These are phyloP conservation scores for Penicillium manginii DNA, from an alignment of 495 filamentous ascomycete genomes.

Conservation along the genomic window DNA sequence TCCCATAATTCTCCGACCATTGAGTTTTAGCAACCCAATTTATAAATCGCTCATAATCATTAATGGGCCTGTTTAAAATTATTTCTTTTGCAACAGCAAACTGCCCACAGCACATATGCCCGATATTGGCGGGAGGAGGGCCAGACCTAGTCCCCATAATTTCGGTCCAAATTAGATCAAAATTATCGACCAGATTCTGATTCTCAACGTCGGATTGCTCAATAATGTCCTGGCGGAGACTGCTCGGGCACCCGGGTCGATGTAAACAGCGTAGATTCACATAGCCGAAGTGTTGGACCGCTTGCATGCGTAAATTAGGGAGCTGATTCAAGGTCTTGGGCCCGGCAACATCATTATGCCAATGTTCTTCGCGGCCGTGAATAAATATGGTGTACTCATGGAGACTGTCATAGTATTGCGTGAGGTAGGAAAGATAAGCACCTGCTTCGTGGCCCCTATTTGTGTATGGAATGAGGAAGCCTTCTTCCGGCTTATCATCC, in stretches of 20 bases:
- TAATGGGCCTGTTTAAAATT: constrained; percentile 40
- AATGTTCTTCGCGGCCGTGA: constrained; percentile 44
- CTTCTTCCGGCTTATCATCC: constrained; percentile 32
- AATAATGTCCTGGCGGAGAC: constrained; percentile 28
- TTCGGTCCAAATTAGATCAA: constrained; percentile 37
- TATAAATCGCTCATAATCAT: constrained; percentile 49
- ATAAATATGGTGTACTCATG: constrained; percentile 45
- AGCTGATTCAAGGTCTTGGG: constrained; percentile 33
- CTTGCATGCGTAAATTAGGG: constrained; percentile 35
- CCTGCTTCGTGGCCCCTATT: constrained; percentile 43
- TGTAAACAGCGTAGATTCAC: constrained; percentile 48
- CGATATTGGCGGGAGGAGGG: constrained; percentile 33
- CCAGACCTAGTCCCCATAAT: constrained; percentile 41
- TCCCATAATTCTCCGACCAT: constrained; percentile 41
- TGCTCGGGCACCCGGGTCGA: constrained; percentile 44
- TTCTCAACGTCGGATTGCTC: constrained; percentile 38
- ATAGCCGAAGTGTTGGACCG: constrained; percentile 44
- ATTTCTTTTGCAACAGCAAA: constrained; percentile 51
- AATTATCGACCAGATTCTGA: too few relatives aligned
- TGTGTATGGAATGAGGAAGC: constrained; percentile 35
- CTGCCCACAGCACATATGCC: constrained; percentile 54
- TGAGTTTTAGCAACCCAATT: constrained; percentile 42
- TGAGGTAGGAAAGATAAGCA: constrained; percentile 46
- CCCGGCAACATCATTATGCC: constrained; percentile 51
- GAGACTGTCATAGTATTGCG: constrained; percentile 42